phyloP scores from a whole-genome alignment of 371 early-diverging fungal genomes.

The Phascolomyces articulosus region DNA sequence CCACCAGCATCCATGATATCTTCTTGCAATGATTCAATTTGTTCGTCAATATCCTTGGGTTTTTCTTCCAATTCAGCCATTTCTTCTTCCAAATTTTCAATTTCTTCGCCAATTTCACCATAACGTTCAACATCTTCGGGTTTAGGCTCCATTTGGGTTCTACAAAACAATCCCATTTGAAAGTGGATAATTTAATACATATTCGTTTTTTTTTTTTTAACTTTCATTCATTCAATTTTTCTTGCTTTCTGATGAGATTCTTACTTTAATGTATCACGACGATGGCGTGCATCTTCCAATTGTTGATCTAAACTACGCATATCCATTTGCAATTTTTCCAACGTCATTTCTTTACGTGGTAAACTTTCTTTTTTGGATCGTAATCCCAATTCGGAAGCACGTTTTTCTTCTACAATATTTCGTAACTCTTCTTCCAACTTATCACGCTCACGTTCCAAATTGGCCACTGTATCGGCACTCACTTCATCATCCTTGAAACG shows the following conservation, averaged over 20 bases:
- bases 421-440: conserved; percentile 59
- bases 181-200: not conserved
- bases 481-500: conserved; percentile 64
- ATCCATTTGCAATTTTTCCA: conserved; percentile 82
- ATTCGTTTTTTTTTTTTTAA: too few species aligned
- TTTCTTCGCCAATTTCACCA: conserved; percentile 40
- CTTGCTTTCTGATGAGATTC: not conserved
- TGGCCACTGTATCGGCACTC: conserved; percentile 59
- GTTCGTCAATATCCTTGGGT: conserved; percentile 58
- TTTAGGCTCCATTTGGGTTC: conserved; percentile 46
- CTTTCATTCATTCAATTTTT: not conserved
- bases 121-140: conserved; percentile 49
- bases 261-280: conserved; percentile 59
- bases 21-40: conserved; percentile 78
- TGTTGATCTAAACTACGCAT: conserved; percentile 63
- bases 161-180: conserved; percentile 8
- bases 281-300: conserved; percentile 62
- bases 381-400: conserved; percentile 54
- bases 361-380: conserved; percentile 59
- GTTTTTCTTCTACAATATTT: conserved; percentile 53
- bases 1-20: conserved; percentile 93
- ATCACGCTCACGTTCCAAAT: conserved; percentile 60
- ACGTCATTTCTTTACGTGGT: conserved; percentile 64
- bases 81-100: conserved; percentile 42
- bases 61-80: conserved; percentile 45